phyloP scores from a whole-genome alignment of 1,139 yeast genomes.

The Blastobotrys illinoisensis region DNA sequence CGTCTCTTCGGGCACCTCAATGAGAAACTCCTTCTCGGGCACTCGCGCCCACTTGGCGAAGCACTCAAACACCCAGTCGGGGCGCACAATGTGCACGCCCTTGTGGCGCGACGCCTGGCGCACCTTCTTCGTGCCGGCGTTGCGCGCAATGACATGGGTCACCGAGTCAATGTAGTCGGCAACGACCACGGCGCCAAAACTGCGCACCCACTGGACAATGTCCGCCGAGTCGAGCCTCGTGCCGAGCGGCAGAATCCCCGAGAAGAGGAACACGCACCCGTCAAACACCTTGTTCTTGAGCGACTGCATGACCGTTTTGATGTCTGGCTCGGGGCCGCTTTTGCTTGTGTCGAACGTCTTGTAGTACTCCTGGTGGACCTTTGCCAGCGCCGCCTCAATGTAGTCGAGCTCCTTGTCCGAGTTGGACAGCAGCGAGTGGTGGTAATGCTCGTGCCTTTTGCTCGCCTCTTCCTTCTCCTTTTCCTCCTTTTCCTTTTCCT shows the following conservation, averaged over 20 bases:
- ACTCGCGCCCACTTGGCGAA: slow-evolving; percentile 71
- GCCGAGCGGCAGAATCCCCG: slow-evolving; percentile 83
- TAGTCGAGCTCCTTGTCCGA: slow-evolving; percentile 72
- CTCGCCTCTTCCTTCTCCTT: slow-evolving; percentile 28
- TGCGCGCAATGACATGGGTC: slow-evolving; percentile 83
- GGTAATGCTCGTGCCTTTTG: slow-evolving; percentile 4
- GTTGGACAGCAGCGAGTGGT: slow-evolving; percentile 54
- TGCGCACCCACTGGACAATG: slow-evolving; percentile 85
- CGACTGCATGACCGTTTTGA: slow-evolving; percentile 53
- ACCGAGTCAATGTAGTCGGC: slow-evolving; percentile 67
- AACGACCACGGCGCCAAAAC: slow-evolving; percentile 86
- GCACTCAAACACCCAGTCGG: slow-evolving; percentile 90
- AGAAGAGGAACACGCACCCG: slow-evolving; percentile 68
- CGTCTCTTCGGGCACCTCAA: slow-evolving; percentile 30
- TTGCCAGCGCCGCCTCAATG: slow-evolving; percentile 56
- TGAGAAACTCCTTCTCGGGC: slow-evolving; percentile 54
- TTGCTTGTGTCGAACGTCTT: slow-evolving; percentile 34
- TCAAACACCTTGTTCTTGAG: slow-evolving; percentile 64
- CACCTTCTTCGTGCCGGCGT: slow-evolving; percentile 73
- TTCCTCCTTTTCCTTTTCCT: slow-evolving; percentile 72
- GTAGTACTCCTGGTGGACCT: slow-evolving; percentile 66
- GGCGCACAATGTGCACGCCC: slow-evolving; percentile 69
- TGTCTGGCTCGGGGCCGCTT: slow-evolving; percentile 26
- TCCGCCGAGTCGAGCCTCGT: slow-evolving; percentile 60
- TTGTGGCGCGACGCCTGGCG: slow-evolving; percentile 46